Percentiles rank a stretch among this genome's conserved stretches.
Evolutionary conservation across 1,284 basidiomycete species (phyloP).

Genomic region (Marasmius sp.): DNA sequence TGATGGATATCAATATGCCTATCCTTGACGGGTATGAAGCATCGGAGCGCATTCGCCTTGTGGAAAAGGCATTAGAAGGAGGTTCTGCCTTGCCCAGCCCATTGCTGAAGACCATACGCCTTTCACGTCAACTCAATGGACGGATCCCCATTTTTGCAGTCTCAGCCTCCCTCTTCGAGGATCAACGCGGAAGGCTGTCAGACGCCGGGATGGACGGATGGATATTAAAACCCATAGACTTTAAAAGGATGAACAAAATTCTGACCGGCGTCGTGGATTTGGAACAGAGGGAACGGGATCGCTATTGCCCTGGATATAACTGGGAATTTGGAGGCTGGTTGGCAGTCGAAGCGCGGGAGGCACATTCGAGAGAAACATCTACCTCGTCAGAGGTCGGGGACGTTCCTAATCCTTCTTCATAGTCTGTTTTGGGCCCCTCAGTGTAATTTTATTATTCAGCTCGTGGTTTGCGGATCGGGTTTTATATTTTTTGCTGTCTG

Average conservation of each 20-base stretch:
- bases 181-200: constrained; percentile 59
- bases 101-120: constrained; percentile 20
- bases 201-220: constrained; percentile 78
- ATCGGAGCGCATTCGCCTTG: constrained; percentile 64
- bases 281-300: constrained; percentile 49
- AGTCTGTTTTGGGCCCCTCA: not conserved
- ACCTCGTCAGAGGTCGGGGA: not conserved
- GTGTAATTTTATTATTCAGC: not conserved
- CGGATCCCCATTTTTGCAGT: constrained; percentile 85
- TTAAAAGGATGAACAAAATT: constrained; percentile 64
- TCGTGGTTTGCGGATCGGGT: not conserved
- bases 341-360: not conserved
- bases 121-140: constrained; percentile 59
- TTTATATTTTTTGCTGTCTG: not conserved
- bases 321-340: constrained; percentile 81
- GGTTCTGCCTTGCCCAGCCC: constrained; percentile 8
- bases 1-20: constrained; percentile 91
- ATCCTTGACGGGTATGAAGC: constrained; percentile 80
- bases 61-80: constrained; percentile 40
- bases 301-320: constrained; percentile 57
- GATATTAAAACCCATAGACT: constrained; percentile 87
- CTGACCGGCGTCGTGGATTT: constrained; percentile 61
- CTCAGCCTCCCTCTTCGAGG: constrained; percentile 73
- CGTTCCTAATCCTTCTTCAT: not conserved
- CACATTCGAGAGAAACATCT: not conserved